phyloP scores from a whole-genome alignment of 192 early-diverging fungal species.

The Entophlyctis helioformis region DNA sequence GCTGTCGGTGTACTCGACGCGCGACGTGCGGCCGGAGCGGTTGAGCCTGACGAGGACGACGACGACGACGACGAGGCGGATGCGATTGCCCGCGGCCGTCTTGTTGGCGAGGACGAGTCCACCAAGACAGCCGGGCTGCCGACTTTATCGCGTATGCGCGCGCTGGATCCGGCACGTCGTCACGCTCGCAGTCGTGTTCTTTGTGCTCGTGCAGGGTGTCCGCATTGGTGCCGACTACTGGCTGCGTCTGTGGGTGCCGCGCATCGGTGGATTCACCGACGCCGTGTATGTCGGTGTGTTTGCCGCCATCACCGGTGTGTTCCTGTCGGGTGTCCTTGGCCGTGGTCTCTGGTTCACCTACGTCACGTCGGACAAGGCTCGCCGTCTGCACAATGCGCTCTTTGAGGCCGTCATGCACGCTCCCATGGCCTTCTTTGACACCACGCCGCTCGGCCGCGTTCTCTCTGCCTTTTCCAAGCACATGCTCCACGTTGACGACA shows the following conservation, averaged over 20 bases:
- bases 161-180: constrained; percentile 8
- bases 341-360: constrained; percentile 42
- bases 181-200: constrained; percentile 33
- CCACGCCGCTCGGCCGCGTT: constrained; percentile 46
- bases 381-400: constrained; percentile 18
- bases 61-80: constrained; percentile 23
- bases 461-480: constrained; percentile 41
- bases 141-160: constrained; percentile 22
- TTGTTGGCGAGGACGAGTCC: constrained; percentile 20
- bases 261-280: constrained; percentile 29
- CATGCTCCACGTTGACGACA: constrained; percentile 32
- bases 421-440: constrained; percentile 47
- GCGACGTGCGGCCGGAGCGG: too few species aligned
- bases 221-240: constrained; percentile 41
- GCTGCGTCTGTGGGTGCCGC: constrained; percentile 25
- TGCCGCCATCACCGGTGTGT: constrained; percentile 33
- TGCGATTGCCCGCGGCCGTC: constrained; percentile 2
- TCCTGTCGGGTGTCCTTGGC: constrained; percentile 36
- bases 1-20: constrained; percentile 39
- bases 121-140: constrained; percentile 13
- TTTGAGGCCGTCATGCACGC: constrained; percentile 26
- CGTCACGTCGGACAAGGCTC: constrained; percentile 35
- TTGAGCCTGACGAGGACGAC: constrained; percentile 9
- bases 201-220: constrained; percentile 47
- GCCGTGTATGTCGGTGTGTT: constrained; percentile 42